Conservation (phyloP, 2,329 filamentous ascomycete species). For the Coccinonectria pachysandricola region DNA sequence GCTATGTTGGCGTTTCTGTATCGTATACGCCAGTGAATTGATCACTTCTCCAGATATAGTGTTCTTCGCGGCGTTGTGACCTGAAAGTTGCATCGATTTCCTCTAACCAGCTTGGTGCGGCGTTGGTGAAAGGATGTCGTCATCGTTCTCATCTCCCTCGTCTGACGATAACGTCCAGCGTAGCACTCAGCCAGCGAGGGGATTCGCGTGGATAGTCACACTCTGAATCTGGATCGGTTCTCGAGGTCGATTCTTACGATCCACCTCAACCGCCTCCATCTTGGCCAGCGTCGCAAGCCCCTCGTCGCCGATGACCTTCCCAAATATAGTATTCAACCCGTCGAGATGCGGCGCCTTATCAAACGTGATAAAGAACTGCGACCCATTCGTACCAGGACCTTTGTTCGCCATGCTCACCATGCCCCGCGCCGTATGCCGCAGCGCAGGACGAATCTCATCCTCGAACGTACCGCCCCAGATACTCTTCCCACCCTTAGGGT, state of each 20-base stretch:
- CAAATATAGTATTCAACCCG: constrained; percentile 77
- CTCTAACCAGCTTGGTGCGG: not conserved
- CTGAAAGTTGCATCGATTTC: constrained; percentile 2
- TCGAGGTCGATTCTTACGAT: constrained; percentile 68
- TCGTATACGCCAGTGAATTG: no score
- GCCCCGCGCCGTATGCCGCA: constrained; percentile 59
- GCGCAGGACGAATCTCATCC: constrained; percentile 65
- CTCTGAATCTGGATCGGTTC: constrained; percentile 55
- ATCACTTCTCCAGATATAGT: no score
- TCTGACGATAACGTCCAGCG: constrained; percentile 26
- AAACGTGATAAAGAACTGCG: constrained; percentile 74
- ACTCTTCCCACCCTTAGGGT: constrained; percentile 58
- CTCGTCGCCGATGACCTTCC: constrained; percentile 58
- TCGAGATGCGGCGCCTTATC: constrained; percentile 72
- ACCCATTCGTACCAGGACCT: constrained; percentile 62
- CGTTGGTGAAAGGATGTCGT: not conserved
- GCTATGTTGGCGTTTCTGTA: no score
- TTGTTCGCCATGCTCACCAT: constrained; percentile 73
- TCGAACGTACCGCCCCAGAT: constrained; percentile 68
- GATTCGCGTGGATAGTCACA: constrained; percentile 71
- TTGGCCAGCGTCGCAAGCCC: constrained; percentile 55
- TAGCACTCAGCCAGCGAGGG: constrained; percentile 57
- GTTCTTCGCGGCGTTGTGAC: not conserved
- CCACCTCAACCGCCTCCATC: constrained; percentile 62
- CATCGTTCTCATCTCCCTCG: not conserved